Evolutionary conservation across 768 basidiomycete species (phyloP), one percentile per base, ranked within the genome.

Genomic region (Rhodotorula taiwanensis): DNA sequence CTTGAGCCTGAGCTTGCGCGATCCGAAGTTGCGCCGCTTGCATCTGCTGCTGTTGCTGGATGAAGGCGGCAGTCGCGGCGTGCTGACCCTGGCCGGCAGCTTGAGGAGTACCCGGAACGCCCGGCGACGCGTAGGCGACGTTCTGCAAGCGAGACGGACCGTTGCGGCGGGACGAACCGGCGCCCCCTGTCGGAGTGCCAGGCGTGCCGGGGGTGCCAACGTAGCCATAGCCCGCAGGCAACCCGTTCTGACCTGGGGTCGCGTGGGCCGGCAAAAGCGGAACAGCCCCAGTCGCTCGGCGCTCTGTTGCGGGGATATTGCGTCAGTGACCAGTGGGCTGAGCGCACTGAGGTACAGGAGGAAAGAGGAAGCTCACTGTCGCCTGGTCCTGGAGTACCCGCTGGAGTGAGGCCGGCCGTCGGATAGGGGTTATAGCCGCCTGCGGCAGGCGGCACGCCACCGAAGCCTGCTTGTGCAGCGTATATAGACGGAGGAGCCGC

Each of bases 71-170:
- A 52, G 51, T 60, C 31, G 43, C 53, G 20, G 41, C 47, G 21
- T 48, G 23, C 27, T 44, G 52, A 36, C 16, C 8, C 16, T 33
- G 49, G 33, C 21, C n/a, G 25, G 21, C 10, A 27, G 34, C 2
- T 23, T 39, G 45, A 18, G 56, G 60, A 23, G 62, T 48, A 20
- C 57, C 48, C 7, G 60, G 48, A 0, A 21, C 65, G 5, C 36
- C 36, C 36, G 65, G 60, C 1, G 52, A 49, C 3, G 60, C 59
- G 49, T 67, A 67, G 14, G 61, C 60, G 66, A 68, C 51, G 57
- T 61, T 64, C 36, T 58, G 55, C 11, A 69, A 48, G 5, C 67
- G 67, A 15, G 67, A 69, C 0, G 67, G 67, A 1, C 56, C 62
- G 14, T 50, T 55, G 5, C 30, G 28, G 13, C 55, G 55, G 41